These are phyloP conservation scores for Nemania sp. DNA, from an alignment of 2,329 filamentous ascomycete genomes.

Conservation along the genomic window DNA sequence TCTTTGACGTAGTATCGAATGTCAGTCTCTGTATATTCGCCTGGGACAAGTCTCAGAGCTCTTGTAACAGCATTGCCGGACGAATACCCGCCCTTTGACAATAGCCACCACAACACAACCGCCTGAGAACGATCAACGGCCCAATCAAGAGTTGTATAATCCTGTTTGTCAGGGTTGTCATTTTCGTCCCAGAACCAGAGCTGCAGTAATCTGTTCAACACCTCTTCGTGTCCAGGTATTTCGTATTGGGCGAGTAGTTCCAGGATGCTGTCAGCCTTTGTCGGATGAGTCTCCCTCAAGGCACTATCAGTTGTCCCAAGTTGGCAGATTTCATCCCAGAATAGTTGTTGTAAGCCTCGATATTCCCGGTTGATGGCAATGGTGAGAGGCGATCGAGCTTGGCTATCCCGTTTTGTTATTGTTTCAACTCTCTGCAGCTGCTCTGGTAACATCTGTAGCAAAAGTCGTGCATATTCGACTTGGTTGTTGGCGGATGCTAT, in stretches of 20 bases:
- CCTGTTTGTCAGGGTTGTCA: neutral
- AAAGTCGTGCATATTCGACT: neutral
- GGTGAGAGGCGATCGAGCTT: neutral
- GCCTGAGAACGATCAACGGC: neutral
- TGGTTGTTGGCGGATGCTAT: neutral
- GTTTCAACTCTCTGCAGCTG: neutral
- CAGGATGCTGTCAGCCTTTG: neutral
- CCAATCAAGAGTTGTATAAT: neutral
- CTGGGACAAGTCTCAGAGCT: neutral
- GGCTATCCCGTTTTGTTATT: neutral
- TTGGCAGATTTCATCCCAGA: neutral
- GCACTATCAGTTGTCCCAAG: neutral
- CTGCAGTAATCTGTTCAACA: neutral
- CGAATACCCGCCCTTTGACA: neutral
- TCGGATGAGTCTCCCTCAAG: neutral
- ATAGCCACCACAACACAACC: neutral
- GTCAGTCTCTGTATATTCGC: neutral
- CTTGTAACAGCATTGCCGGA: neutral
- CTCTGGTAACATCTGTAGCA: neutral
- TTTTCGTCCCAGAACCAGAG: neutral
- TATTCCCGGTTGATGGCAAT: neutral
- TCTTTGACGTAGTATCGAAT: neutral
- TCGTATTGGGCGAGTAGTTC: neutral
- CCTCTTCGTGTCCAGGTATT: neutral
- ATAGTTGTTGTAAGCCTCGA: neutral